Base-by-base conservation (phyloP, 2,329 filamentous ascomycete genomes). In the Pseudopyrenochaeta lycopersici region DNA sequence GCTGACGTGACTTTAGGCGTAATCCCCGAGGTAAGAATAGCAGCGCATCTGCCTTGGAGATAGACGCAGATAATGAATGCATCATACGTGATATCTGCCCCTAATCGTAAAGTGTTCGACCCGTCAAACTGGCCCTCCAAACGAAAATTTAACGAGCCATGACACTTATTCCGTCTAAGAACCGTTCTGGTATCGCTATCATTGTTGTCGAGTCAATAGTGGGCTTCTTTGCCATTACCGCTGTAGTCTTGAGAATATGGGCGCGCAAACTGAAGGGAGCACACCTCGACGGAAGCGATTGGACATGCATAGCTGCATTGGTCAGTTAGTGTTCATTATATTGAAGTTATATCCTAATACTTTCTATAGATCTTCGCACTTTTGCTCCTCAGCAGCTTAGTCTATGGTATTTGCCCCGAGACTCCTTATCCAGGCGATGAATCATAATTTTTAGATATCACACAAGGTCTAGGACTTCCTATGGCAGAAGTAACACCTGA, bases 261-360 rank as follows among this genome's bases (percentile, higher is more conserved):
- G 44, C 44, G 6, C 31, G 44, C 7, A 29, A 23, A 12, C 32
- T 46, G 21, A 46, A 39, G 11, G 32, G 44, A 10, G 32, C 27
- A 15, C 32, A 17, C 7, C 32, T 46, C 9, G 32, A 46, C 38
- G 20, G 32, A 7, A 46, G 44, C 21, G 44, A 46, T 31, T 46
- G 35, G 32, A 17, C 33, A 1, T 46, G 44, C 32, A 38, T 46
- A 15, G n/a, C 2, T 38, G 44, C 20, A 30, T 30, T 46, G 32
- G 44, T 46, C 30, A 15, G 44, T 39, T 18, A 7, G n/a, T 15
- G 5, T 45, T n/a, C 15, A 15, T 36, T 14, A 15, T 9, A 15
- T 9, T 11, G 23, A 20, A 20, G 20, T 9, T 18, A 1, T 10
- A 7, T 15, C n/a, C 33, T 17, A 27, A 17, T 17, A 12, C 4